Base-by-base conservation (phyloP, 257 asterid species). In the Echium plantagineum region DNA sequence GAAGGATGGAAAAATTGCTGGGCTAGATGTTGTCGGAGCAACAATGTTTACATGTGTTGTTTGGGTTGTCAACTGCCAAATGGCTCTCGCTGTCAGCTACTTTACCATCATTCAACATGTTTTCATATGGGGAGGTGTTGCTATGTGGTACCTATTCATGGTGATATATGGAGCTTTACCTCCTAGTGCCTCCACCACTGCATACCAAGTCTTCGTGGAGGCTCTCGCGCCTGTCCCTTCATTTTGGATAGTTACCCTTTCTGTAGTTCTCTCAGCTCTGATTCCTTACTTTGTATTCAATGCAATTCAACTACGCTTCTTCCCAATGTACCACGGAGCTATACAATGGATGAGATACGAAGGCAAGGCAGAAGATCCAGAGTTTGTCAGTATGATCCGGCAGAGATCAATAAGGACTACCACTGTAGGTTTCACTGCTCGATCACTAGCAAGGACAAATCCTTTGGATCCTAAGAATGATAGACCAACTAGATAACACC, bases 1-100 rank as follows among this genome's bases (percentile, higher is more conserved):
- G 47, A 53, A 66, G 22, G 89, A 83, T 0, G 99, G 99, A 0
- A 85, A 84, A 64, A 35, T 66, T 3, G 84, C 96, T 0, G 97
- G 73, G 7, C 77, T 20, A 63, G 83, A 73, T 21, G 74, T 75
- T 22, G 69, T 89, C 4, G 99, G 99, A 4, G 81, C 97, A 18
- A 81, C 91, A 31, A 86, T 89, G 89, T 93, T 83, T 78, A 86
- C 97, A 0, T 70, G 84, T 32, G 74, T 93, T n/a, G 89, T 93
- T 51, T 93, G 99, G 99, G 95, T 85, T 8, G 99, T 80, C 21
- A 93, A 93, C 77, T 73, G 85, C 76, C 97, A 93, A 60, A 81
- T 93, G 77, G 97, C 96, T 0, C 82, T 89, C 0, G 80, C 97
- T 21, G 70, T 89, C 61, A 83, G 86, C 68, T 89, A 93, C 81